Evolutionary conservation across 2,329 filamentous ascomycete species (phyloP), one percentile per base, ranked within the genome.

Genomic region (Coleophoma crateriformis): DNA sequence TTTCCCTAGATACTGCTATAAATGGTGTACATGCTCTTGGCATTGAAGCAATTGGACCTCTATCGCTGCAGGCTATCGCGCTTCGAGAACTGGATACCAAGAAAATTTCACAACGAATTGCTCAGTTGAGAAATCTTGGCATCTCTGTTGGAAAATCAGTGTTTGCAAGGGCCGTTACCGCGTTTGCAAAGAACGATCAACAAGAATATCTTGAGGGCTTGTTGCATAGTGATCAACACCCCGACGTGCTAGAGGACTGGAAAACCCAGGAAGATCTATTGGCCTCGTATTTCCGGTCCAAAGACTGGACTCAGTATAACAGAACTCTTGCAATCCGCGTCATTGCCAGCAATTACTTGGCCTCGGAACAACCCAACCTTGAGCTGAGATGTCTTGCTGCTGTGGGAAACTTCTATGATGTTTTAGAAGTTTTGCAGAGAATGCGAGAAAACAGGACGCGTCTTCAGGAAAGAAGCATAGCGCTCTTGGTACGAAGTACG

Each of bases 11-110:
- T 49, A 79, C 85, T 56, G 81, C 89, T 22, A 81, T 95, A 48
- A 79, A 79, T 33, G 77, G 87, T 7, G 71, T 94, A 15, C 75
- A 78, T 49, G 81, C 87, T 59, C 78, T 95, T 46, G 87, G 87
- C 2, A 72, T 95, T 5, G 74, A 81, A 44, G 71, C 75, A 34
- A 85, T 96, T 54, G 90, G 90, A 0, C 85, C 90, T 0, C 70
- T 86, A 15, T 87, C 89, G 4, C 65, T 96, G 17, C 86, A 90
- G 55, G 85, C 91, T 42, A 81, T 96, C 65, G 88, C 84, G 3
- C 66, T 86, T 11, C 78, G 88, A 59, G 80, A 87, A 47, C 65
- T 71, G 2, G 76, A 76, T 10, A 65, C 81, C 0, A 68, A 75
- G 33, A 77, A 74, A 7, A 71, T 94, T n/a, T 61, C 73, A 20